Conservation (phyloP, 208 protist species). For the Acanthamoeba divionensis region DNA sequence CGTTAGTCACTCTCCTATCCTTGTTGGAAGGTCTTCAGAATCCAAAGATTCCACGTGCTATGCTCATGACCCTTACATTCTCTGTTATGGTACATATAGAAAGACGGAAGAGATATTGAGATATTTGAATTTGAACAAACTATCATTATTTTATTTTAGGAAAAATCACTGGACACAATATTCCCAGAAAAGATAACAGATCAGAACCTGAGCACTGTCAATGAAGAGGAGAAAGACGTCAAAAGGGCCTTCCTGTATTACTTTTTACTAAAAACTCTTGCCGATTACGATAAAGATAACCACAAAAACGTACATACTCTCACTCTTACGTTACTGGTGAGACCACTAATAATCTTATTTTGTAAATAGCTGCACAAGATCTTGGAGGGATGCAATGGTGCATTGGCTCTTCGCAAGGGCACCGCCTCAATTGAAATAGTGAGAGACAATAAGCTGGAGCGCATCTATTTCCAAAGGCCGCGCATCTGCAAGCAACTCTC, state of each 20-base stretch:
- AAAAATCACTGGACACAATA: conserved; percentile 29
- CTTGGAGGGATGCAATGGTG: not conserved
- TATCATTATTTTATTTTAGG: not conserved
- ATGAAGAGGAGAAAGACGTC: conserved; percentile 18
- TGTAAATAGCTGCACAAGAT: not conserved
- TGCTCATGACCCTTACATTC: conserved; percentile 41
- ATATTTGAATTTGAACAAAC: not conserved
- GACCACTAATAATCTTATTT: not conserved
- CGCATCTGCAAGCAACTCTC: conserved; percentile 34
- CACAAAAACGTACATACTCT: not conserved
- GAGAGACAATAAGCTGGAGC: conserved; percentile 55
- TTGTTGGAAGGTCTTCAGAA: not conserved
- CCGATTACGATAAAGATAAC: conserved; percentile 30
- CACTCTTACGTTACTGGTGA: not conserved
- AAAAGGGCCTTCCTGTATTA: conserved; percentile 28
- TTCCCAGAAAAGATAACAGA: conserved; percentile 9
- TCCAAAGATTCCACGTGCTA: not conserved
- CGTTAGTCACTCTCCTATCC: not conserved
- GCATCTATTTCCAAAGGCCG: conserved; percentile 58
- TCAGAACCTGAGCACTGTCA: not conserved
- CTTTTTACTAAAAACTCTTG: conserved; percentile 7
- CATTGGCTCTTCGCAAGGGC: not conserved
- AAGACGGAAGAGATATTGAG: not conserved
- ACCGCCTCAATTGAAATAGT: conserved; percentile 43
- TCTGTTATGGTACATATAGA: not conserved